A percentile compares a stretch with the other conserved stretches of the same genome.
Evolutionary conservation across 352 stramenopile genomes (phyloP).

Genomic region (Globisporangium cystogenes): DNA sequence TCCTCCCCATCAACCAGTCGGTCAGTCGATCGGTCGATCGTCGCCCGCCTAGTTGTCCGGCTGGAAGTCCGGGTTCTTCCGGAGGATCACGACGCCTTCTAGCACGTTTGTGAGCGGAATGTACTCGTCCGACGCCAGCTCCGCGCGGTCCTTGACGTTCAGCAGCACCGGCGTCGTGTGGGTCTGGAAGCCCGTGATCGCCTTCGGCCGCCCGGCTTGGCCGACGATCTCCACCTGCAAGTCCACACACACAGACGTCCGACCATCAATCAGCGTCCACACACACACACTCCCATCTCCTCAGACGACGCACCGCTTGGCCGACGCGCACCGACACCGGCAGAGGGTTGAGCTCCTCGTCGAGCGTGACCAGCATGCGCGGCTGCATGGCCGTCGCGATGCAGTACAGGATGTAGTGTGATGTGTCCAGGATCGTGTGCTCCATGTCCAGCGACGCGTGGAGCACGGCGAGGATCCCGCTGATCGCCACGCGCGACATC

Average conservation of each 20-base stretch:
- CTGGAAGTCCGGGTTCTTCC: conserved; percentile 94
- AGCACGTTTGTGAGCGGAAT: conserved; percentile 94
- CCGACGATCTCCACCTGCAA: conserved; percentile 97
- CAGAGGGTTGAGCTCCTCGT: conserved; percentile 96
- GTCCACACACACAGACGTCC: not conserved
- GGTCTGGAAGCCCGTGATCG: conserved; percentile 99
- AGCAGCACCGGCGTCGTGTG: conserved; percentile 99
- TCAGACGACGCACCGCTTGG: conserved; percentile 85
- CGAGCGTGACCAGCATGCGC: conserved; percentile 97
- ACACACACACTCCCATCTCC: too few relatives aligned
- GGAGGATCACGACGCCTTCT: conserved; percentile 98
- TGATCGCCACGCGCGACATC: conserved; percentile 90
- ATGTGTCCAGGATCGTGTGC: conserved; percentile 97
- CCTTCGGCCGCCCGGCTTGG: conserved; percentile 98
- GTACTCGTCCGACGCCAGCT: conserved; percentile 98
- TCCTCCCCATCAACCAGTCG: not conserved
- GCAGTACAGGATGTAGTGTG: conserved; percentile 98
- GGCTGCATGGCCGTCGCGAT: conserved; percentile 97
- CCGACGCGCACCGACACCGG: conserved; percentile 98
- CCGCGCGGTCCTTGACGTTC: conserved; percentile 96
- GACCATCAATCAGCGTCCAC: not conserved
- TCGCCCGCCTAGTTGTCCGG: conserved; percentile 69
- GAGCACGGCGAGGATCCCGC: conserved; percentile 94
- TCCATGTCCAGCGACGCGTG: conserved; percentile 97
- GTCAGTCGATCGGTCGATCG: not conserved